Base-by-base conservation (phyloP, 179 eudicot species). In the Patellifolia procumbens region DNA sequence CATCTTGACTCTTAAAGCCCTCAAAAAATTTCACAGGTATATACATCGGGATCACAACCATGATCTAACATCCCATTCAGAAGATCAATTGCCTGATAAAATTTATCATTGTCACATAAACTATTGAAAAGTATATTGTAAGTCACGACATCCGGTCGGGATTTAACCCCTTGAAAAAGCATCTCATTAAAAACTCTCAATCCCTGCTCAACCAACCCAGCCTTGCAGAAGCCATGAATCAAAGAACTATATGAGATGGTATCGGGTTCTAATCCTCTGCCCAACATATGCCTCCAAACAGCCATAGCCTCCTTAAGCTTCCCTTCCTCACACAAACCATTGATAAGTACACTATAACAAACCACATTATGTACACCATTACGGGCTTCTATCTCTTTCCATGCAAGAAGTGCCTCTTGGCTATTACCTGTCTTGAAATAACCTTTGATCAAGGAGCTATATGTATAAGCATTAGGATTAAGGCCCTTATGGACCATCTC, bases 181-280 rank as follows among this genome's bases (percentile, higher is more conserved):
- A 95, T 95, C 82, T 91, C 89, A 70, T 91, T 85, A 69, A 87
- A 91, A 69, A 91, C 81, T 73, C 83, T 89, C 52, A 95, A 79
- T 73, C 97, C 99, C 69, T 87, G 80, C 64, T 91, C 88, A 37
- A 93, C 76, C 20, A 81, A 86, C 53, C 99, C 97, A 74, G 84
- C 84, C 74, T 78, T 83, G 85, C 97, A 95, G 32, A 90, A 86
- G 76, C 97, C 99, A 79, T 90, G 88, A 75, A 93, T 93, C 89
- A 95, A 76, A 70, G 99, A 89, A 80, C 81, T 95, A 85, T 93
- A 95, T 59, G 91, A 87, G 65, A 91, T 81, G 59, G 86, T 86
- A 79, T 95, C 99, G 26, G 93, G 95, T 58, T 46, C 78, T 34
- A 73, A 83, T 61, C 99, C 99, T 78, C 83, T 86, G 29, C 85